Conservation (phyloP, 257 asterid species). For the Datura wrightii region DNA sequence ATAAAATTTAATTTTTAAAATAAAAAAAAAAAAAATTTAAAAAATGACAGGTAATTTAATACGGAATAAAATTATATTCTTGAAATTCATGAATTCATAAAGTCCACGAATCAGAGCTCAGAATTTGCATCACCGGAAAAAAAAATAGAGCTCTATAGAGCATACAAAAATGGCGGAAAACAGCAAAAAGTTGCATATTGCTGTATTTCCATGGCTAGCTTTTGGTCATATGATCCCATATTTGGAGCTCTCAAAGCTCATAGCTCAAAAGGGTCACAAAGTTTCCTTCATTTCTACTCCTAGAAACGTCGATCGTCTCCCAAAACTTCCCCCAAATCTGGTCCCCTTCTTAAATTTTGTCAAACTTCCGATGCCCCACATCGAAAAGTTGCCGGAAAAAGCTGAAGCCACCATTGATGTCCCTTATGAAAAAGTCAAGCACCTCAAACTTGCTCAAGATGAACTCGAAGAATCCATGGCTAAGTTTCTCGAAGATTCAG, state of each 20-base stretch:
- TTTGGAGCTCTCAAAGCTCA: constrained; percentile 53
- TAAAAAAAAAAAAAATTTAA: too few relatives aligned
- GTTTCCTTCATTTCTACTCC: constrained; percentile 62
- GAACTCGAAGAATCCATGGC: constrained; percentile 37
- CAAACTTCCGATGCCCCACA: constrained; percentile 46
- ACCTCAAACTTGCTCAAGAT: constrained; percentile 47
- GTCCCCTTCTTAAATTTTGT: constrained; percentile 40
- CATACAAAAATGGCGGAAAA: background rate
- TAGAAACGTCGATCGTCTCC: constrained; percentile 64
- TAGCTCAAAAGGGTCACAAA: constrained; percentile 58
- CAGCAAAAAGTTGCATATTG: constrained; percentile 47
- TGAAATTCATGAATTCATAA: too few relatives aligned
- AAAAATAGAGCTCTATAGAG: background rate
- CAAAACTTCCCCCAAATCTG: constrained; percentile 48
- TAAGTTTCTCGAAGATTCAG: constrained; percentile 31
- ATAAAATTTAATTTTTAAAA: too few relatives aligned
- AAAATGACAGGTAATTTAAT: too few relatives aligned
- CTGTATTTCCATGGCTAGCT: constrained; percentile 68
- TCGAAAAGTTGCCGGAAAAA: constrained; percentile 35
- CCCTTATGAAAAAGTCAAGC: constrained; percentile 38
- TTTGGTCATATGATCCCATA: constrained; percentile 68
- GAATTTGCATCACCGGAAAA: too few relatives aligned
- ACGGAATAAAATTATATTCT: too few relatives aligned
- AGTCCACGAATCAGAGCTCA: too few relatives aligned
- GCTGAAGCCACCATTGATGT: constrained; percentile 47